These are phyloP conservation scores for Psilocybe azurescens DNA, from an alignment of 768 basidiomycete genomes.

Conservation along the genomic window DNA sequence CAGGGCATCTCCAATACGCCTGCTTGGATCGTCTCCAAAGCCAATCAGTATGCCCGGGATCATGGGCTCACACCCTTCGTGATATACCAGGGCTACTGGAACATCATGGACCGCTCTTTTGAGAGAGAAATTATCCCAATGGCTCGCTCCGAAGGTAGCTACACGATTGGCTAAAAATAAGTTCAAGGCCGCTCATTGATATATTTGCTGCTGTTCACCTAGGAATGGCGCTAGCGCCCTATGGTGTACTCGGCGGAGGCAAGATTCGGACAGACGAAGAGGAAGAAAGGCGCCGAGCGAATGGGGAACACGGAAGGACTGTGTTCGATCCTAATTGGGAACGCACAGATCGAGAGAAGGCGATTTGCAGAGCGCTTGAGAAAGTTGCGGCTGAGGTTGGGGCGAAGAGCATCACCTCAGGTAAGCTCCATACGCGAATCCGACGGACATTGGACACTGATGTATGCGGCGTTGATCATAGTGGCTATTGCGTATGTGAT, in stretches of 20 bases:
- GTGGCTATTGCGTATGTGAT: conserved; percentile 61
- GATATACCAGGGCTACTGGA: conserved; percentile 58
- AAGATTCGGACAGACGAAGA: conserved; percentile 61
- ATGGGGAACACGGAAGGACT: conserved; percentile 46
- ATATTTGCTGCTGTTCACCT: neutral
- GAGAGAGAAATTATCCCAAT: conserved; percentile 61
- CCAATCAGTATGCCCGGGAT: conserved; percentile 54
- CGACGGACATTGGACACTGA: neutral
- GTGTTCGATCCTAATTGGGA: conserved; percentile 42
- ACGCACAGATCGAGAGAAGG: conserved; percentile 48
- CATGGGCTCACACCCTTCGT: conserved; percentile 56
- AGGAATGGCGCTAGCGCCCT: conserved; percentile 41
- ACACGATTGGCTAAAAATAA: no score
- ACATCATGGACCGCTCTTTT: conserved; percentile 48
- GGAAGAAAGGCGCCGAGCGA: conserved; percentile 29
- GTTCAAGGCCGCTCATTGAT: conserved; percentile 27
- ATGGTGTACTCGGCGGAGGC: conserved; percentile 38
- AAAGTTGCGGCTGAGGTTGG: conserved; percentile 57
- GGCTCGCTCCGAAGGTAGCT: conserved; percentile 43
- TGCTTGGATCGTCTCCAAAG: conserved; percentile 53
- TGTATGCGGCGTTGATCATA: conserved; percentile 12
- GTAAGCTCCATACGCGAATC: conserved; percentile 12
- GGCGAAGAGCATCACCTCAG: conserved; percentile 49
- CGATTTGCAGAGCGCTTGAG: conserved; percentile 49
- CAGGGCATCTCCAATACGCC: conserved; percentile 49